phyloP scores from a whole-genome alignment of 148 eudicot species.

The Bassia scoparia region DNA sequence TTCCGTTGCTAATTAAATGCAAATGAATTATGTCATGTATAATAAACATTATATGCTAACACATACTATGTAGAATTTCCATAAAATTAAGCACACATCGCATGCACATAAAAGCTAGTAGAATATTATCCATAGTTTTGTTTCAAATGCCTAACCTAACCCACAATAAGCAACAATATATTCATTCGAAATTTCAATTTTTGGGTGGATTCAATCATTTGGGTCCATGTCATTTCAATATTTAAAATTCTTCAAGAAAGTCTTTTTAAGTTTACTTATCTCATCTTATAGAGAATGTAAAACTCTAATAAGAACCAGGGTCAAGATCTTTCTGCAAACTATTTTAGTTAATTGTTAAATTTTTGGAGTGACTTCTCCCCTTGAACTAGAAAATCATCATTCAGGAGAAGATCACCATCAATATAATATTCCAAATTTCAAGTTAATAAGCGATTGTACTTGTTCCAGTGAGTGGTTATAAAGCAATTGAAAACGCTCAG shows the following conservation, averaged over 20 bases:
- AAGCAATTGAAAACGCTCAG: constrained; percentile 86
- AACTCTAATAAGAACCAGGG: background rate
- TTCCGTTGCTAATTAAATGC: no score
- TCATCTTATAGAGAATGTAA: background rate
- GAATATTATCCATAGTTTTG: no score
- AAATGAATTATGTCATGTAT: no score
- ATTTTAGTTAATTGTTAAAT: background rate
- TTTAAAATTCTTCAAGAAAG: background rate
- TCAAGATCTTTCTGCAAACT: background rate
- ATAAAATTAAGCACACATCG: no score
- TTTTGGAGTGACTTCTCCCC: background rate
- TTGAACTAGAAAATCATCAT: constrained; percentile 9
- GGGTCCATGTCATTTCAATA: background rate
- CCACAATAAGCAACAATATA: background rate
- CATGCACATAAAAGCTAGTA: no score
- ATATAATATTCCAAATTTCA: background rate
- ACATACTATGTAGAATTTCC: no score
- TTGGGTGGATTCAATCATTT: background rate
- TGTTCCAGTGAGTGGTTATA: constrained; percentile 80
- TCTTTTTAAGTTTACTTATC: background rate
- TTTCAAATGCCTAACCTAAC: no score
- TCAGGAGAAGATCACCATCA: background rate
- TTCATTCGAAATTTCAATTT: background rate
- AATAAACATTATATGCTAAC: no score
- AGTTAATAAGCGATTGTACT: constrained; percentile 47